These are phyloP conservation scores for Collybia mongolica DNA, from an alignment of 768 basidiomycete species.

Conservation along the genomic window DNA sequence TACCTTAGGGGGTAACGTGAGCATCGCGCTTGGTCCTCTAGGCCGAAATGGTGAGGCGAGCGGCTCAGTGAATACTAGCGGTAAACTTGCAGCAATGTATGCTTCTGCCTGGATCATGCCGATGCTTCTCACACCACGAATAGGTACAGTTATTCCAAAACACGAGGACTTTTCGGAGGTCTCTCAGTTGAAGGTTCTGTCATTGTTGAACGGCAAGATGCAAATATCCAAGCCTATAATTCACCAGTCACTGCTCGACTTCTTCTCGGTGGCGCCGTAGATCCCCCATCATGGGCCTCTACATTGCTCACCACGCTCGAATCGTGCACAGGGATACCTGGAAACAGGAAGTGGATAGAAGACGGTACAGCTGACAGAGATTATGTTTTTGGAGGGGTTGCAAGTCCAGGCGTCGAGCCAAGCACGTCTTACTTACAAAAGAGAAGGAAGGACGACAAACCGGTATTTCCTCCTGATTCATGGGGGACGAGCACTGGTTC, in stretches of 20 bases:
- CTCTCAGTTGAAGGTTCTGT: constrained; percentile 87
- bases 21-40: constrained; percentile 85
- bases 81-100: constrained; percentile 90
- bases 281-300: constrained; percentile 79
- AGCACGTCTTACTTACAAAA: constrained; percentile 39
- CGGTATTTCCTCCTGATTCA: constrained; percentile 59
- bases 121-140: constrained; percentile 4
- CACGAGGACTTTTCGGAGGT: constrained; percentile 91
- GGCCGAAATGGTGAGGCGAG: constrained; percentile 94
- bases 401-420: constrained; percentile 35
- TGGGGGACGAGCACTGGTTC: constrained; percentile 53
- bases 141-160: constrained; percentile 91
- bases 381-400: constrained; percentile 64
- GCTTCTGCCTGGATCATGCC: constrained; percentile 9
- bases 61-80: constrained; percentile 79
- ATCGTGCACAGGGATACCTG: constrained; percentile 67
- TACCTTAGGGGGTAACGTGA: constrained; percentile 88
- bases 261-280: constrained; percentile 76
- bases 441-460: constrained; percentile 41
- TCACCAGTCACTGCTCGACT: constrained; percentile 73
- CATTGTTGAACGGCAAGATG: constrained; percentile 92
- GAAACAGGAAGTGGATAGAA: constrained; percentile 69
- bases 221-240: constrained; percentile 80
- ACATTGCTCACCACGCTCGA: constrained; percentile 74
- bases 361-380: constrained; percentile 31